phyloP scores from a whole-genome alignment of 805 yeast genomes.

The Cyberlindnera xishuangbannaensis region DNA sequence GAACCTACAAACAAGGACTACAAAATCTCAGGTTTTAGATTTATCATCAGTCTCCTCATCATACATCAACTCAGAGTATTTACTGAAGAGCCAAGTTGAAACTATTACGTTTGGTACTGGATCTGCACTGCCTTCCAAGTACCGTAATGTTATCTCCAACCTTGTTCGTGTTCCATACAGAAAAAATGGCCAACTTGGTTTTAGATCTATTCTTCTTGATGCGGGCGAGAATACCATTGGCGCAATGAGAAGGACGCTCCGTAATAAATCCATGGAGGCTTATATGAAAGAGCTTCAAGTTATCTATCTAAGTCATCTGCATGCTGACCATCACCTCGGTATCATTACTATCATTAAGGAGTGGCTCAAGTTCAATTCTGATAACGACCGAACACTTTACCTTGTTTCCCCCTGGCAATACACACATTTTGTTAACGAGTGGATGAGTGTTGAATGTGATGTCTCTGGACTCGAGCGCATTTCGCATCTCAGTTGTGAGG shows the following conservation, averaged over 20 bases:
- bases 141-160: conserved; percentile 81
- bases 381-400: conserved; percentile 39
- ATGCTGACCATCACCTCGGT: conserved; percentile 97
- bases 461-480: conserved; percentile 36
- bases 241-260: conserved; percentile 56
- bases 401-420: conserved; percentile 75
- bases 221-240: conserved; percentile 96
- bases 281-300: conserved; percentile 57
- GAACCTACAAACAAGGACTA: conserved; percentile 4
- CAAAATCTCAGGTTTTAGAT: conserved; percentile 9
- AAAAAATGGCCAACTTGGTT: conserved; percentile 19
- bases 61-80: conserved; percentile 4
- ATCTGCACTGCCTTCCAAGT: conserved; percentile 79
- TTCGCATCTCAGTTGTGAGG: conserved; percentile 54
- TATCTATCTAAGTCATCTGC: conserved; percentile 80
- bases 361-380: conserved; percentile 48
- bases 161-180: conserved; percentile 62
- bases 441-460: conserved; percentile 46
- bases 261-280: conserved; percentile 34
- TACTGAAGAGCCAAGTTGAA: conserved; percentile 51
- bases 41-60: conserved; percentile 18
- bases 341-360: conserved; percentile 58
- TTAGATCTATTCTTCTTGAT: conserved; percentile 60
- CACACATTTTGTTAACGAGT: conserved; percentile 59
- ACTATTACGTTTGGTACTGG: conserved; percentile 87